Evolutionary conservation across 1,284 basidiomycete species (phyloP), one percentile per base, ranked within the genome.

Genomic region (Serendipita sp.): DNA sequence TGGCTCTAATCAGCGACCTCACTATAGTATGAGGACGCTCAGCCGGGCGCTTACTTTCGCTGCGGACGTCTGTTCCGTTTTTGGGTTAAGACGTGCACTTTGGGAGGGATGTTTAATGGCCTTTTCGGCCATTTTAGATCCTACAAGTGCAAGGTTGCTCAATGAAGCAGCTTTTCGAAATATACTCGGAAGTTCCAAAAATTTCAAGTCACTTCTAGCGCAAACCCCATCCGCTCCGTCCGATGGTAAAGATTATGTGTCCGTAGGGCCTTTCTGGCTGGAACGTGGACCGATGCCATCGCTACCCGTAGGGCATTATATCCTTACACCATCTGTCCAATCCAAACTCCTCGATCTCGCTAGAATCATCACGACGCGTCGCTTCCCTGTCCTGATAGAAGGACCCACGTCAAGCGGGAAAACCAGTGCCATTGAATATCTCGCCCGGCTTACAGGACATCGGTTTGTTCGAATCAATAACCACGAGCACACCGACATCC

Each of bases 401-500:
- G 96, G 96, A 2, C 96, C 96, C 0, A 99, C 96, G 0, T 98
- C 95, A 1, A 91, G 89, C 62, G 96, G 96, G 45, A 99, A 99
- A 77, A 99, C 96, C 1, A 95, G 91, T 71, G 91, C 96, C 0
- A 86, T 99, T 64, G 94, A 98, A 75, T 98, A 96, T 73, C 83
- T 99, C 26, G 95, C 96, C 1, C 83, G 83, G 65, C 81, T 90
- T 64, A 98, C 95, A 0, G 95, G 96, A 0, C 96, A 99, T 76
- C 83, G 83, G 34, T 99, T 99, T 72, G 87, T 99, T 32, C 90
- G 96, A 42, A 98, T 99, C 81, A 99, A 99, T 77, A 99, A 99
- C 70, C 96, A 99, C 75, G 96, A 99, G 70, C 96, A 99, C 71
- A 99, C 96, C 3, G 96, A 99, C 72, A 94, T 95, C 60, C 96